Evolutionary conservation across 148 eudicot genomes (phyloP), one percentile per base, ranked within the genome.

Genomic region (Dianthus caryophyllus): DNA sequence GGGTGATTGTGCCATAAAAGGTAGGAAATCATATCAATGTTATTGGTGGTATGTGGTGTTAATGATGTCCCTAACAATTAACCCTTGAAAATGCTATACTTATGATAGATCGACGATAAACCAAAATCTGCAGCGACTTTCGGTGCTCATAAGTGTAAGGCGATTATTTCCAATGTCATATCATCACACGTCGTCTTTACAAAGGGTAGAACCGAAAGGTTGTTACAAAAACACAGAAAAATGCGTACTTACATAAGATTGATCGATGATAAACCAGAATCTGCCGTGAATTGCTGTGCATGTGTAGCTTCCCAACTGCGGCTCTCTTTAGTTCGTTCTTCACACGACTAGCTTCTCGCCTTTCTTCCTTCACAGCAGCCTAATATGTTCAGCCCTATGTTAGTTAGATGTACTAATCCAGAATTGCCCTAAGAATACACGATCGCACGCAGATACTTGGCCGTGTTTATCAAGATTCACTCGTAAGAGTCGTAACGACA

Each of bases 361-460:
- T 83, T 81, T 86, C 96, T 75, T 82, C 90, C 78, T 95, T 95
- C 25, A 95, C 83, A 73, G 97, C 90, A 74, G 87, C 75, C 99
- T 90, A 77, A 56, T 53, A 47, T 53, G 64, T 72, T 18, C 68
- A 71, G 50, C 43, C n/a, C 0, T 6, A 48, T 21, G 39, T 64
- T 46, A 70, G 29, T 2, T 33, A 33, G 4, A 2, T 33, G 7
- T 33, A n/a, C n/a, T n/a, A n/a, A n/a, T n/a, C n/a, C n/a, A n/a
- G n/a, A n/a, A n/a, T n/a, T n/a, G n/a, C n/a, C n/a, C n/a, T n/a
- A n/a, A n/a, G n/a, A n/a, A n/a, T n/a, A n/a, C n/a, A n/a, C n/a
- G n/a, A n/a, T 2, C 38, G 38, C 38, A 33, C 7, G 38, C 7
- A 33, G 38, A 33, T 33, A 33, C 7, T 2, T 7, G 3, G 38